Percentiles rank a stretch among this genome's conserved stretches.
These are phyloP conservation scores for Cyberlindnera nakhonratchasimensis DNA, from an alignment of 805 yeast genomes.

Conservation along the genomic window DNA sequence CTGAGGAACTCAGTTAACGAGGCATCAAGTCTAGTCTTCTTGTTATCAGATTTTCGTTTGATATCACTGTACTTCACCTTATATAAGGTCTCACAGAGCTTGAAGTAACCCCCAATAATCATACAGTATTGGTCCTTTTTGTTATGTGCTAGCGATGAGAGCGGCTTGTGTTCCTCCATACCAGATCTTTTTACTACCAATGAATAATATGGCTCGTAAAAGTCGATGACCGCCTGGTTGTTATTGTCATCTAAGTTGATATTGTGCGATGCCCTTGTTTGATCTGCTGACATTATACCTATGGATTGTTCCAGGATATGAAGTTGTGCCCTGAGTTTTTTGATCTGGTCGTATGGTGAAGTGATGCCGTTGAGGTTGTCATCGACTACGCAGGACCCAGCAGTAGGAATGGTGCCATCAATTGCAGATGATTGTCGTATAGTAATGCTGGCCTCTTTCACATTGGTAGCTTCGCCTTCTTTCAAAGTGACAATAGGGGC, in stretches of 20 bases:
- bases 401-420: background rate
- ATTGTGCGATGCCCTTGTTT: background rate
- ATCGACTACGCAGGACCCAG: background rate
- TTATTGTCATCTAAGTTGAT: conserved; percentile 10
- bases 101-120: conserved; percentile 23
- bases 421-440: background rate
- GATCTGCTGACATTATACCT: background rate
- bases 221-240: conserved; percentile 18
- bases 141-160: conserved; percentile 18
- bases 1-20: conserved; percentile 19
- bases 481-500: conserved; percentile 10
- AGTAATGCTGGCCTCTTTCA: background rate
- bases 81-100: conserved; percentile 19
- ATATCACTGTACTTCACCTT: conserved; percentile 14
- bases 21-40: conserved; percentile 24
- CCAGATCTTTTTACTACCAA: conserved; percentile 26
- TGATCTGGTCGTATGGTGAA: conserved; percentile 13
- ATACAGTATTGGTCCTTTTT: conserved; percentile 24
- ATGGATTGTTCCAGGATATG: conserved; percentile 7
- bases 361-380: background rate
- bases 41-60: conserved; percentile 9
- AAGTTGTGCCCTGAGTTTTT: conserved; percentile 9
- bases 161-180: conserved; percentile 28
- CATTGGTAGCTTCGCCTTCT: conserved; percentile 2
- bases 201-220: conserved; percentile 21